Evolutionary conservation across 2,329 filamentous ascomycete genomes (phyloP).

Genomic region (Sporothrix variecibatus): DNA sequence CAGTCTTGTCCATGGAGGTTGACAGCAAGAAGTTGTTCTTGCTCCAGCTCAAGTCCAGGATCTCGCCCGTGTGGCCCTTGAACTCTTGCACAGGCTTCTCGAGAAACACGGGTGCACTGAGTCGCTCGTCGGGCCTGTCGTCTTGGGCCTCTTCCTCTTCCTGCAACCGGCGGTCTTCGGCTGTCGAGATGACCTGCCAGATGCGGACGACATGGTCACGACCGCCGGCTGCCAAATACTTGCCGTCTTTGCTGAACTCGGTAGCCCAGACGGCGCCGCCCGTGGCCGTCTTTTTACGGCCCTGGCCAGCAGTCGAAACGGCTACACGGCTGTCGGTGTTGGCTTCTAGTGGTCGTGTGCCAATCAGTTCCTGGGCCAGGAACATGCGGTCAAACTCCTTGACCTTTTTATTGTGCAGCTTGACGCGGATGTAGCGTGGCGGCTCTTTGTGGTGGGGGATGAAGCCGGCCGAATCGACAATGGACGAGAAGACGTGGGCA

Average conservation of each 20-base stretch:
- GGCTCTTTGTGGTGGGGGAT: slow-evolving; percentile 87
- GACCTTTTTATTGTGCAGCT: slow-evolving; percentile 75
- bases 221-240: slow-evolving; percentile 87
- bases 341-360: slow-evolving; percentile 49
- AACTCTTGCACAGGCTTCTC: slow-evolving; percentile 78
- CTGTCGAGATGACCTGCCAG: slow-evolving; percentile 82
- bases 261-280: slow-evolving; percentile 84
- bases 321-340: slow-evolving; percentile 35
- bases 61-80: slow-evolving; percentile 77
- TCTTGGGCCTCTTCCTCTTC: slow-evolving; percentile 65
- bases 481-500: slow-evolving; percentile 77
- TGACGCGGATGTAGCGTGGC: slow-evolving; percentile 86
- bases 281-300: slow-evolving; percentile 44
- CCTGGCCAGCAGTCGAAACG: slow-evolving; percentile 39
- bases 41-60: slow-evolving; percentile 94
- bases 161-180: slow-evolving; percentile 73
- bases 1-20: slow-evolving; percentile 97
- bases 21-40: slow-evolving; percentile 98
- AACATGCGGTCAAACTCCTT: slow-evolving; percentile 86
- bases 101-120: slow-evolving; percentile 90
- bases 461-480: slow-evolving; percentile 71
- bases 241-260: slow-evolving; percentile 90
- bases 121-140: slow-evolving; percentile 57
- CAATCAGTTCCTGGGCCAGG: slow-evolving; percentile 82
- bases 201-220: slow-evolving; percentile 83